Evolutionary conservation across 164 flowering plant species (phyloP), one percentile per base, ranked within the genome.

Genomic region (Magnolia kwangsiensis): DNA sequence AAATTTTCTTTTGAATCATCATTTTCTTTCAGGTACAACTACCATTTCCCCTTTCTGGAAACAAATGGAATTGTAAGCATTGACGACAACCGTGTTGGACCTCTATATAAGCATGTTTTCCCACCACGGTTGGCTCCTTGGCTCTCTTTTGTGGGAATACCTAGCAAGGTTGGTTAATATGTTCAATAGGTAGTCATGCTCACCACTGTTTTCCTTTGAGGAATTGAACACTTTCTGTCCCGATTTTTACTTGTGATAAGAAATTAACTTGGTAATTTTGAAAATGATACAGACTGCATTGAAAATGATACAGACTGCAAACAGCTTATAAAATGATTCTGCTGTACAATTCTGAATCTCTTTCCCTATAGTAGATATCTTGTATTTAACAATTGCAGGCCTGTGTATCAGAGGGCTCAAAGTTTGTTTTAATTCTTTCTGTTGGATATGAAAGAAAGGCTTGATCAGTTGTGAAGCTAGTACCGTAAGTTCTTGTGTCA

Each of bases 61-160:
- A 88, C 88, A 50, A 79, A 80, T 73, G 86, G 83, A 64, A 51
- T 78, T 63, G 93, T 93, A 66, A 86, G 77, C 13, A 92, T 93
- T 59, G 96, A 95, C 73, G 97, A 95, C 75, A 95, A 91, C 73
- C 85, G 96, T 24, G 96, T 95, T 18, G 96, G 90, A 3, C 98
- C 95, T 2, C 78, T 95, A 29, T 95, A 93, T 84, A 81, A 95
- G 83, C 97, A 95, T 68, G 78, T 92, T 65, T 95, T 95, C 65
- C 97, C 98, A 7, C 98, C 98, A 50, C 61, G 67, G 6, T 85
- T 93, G 74, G 96, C 95, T 31, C 98, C 98, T 9, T 83, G 85
- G 82, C 89, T 95, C 74, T 95, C 98, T 18, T 95, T 95, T 80
- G 84, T 95, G 71, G 98, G 98, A 10, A 50, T 93, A 77, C 90